Percentiles rank a stretch among this genome's conserved stretches.
phyloP scores from a whole-genome alignment of 2,329 filamentous ascomycete species.

The Aspergillus sp. region DNA sequence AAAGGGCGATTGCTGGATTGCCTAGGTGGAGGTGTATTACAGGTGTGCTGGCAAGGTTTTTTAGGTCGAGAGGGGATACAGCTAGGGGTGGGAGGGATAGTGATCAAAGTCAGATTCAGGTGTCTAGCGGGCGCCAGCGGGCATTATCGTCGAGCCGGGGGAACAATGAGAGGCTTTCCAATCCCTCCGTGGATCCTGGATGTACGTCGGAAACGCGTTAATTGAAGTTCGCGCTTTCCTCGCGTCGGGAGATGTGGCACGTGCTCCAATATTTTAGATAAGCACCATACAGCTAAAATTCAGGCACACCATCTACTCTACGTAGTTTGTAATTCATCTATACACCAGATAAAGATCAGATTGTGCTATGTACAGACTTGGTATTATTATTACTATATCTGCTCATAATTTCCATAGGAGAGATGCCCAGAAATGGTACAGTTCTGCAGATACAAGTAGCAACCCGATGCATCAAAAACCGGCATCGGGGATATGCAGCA shows the following conservation, averaged over 20 bases:
- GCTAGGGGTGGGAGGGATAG: background rate
- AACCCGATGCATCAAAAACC: too few species aligned
- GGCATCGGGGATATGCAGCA: too few species aligned
- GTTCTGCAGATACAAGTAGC: too few species aligned
- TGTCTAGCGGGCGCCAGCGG: too few species aligned
- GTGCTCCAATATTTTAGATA: conserved; percentile 1
- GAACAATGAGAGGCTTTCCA: background rate
- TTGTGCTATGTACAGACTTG: background rate
- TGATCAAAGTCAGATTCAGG: too few species aligned
- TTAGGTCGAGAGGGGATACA: background rate
- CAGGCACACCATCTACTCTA: background rate
- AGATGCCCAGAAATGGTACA: too few species aligned
- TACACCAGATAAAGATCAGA: too few species aligned
- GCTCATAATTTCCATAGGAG: background rate
- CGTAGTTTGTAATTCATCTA: background rate
- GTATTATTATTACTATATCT: conserved; percentile 1
- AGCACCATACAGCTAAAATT: background rate
- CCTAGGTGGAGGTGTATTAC: background rate
- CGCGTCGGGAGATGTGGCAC: conserved; percentile 6
- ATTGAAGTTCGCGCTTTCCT: conserved; percentile 11
- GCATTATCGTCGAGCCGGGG: too few species aligned
- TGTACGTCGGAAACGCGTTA: conserved; percentile 12
- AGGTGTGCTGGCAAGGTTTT: background rate
- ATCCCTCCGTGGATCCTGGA: background rate
- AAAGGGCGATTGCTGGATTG: background rate